Percentiles rank a stretch among this genome's conserved stretches.
Conservation (phyloP, 1,139 yeast species). For the Candida sp. region DNA sequence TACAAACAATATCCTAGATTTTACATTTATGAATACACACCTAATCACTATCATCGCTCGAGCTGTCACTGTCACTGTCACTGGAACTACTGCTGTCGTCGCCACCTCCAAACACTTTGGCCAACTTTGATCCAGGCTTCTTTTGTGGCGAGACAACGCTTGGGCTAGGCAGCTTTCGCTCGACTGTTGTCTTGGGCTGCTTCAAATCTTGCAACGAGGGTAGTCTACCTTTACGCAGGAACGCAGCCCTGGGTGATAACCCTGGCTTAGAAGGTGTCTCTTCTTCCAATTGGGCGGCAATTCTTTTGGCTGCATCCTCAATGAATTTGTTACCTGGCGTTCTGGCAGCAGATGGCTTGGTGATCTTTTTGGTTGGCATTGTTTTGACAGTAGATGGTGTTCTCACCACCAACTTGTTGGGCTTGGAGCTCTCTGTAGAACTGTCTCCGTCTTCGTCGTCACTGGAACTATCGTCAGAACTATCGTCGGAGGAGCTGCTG, state of each 20-base stretch:
- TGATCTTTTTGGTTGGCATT: not conserved
- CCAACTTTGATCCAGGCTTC: not conserved
- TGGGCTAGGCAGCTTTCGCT: slow-evolving; percentile 1
- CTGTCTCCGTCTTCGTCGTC: slow-evolving; percentile 1
- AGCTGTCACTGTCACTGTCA: not conserved
- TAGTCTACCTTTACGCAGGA: slow-evolving; percentile 1
- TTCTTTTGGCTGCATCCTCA: not conserved
- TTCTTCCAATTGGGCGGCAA: not conserved
- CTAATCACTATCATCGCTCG: not conserved
- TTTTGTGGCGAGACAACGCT: not conserved
- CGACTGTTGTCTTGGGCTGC: slow-evolving; percentile 13
- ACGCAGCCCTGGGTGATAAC: not conserved
- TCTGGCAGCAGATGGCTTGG: not conserved
- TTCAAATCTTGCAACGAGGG: slow-evolving; percentile 9
- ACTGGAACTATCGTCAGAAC: not conserved
- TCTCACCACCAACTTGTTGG: not conserved
- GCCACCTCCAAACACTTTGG: not conserved
- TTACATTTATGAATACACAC: not conserved
- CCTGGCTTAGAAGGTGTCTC: not conserved
- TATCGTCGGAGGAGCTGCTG: not conserved
- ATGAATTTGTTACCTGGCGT: not conserved
- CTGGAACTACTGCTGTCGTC: slow-evolving; percentile 3
- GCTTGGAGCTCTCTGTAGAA: not conserved
- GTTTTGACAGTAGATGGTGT: not conserved
- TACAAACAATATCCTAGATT: not conserved